These are phyloP conservation scores for Pythium diclinum DNA, from an alignment of 352 stramenopile species.

Conservation along the genomic window DNA sequence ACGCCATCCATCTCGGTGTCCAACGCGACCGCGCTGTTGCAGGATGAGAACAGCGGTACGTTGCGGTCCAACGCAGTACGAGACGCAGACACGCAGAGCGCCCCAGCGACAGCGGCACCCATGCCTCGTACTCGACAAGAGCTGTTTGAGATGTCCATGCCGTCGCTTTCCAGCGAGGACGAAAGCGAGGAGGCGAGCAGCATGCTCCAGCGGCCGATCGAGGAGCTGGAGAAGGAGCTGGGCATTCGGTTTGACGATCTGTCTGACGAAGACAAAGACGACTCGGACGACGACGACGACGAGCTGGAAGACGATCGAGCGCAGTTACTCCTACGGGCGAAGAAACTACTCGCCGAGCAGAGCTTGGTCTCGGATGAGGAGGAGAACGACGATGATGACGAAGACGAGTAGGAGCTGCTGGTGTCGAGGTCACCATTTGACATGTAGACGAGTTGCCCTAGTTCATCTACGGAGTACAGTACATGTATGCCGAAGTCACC, in stretches of 20 bases:
- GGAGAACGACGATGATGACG: slow-evolving; percentile 30
- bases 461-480: too few relatives aligned
- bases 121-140: neutral
- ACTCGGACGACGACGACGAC: slow-evolving; percentile 35
- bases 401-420: slow-evolving; percentile 12
- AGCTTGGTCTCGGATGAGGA: slow-evolving; percentile 30
- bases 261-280: slow-evolving; percentile 57
- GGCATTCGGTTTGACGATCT: slow-evolving; percentile 63
- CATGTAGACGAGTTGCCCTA: neutral
- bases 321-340: slow-evolving; percentile 22
- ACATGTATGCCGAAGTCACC: too few relatives aligned
- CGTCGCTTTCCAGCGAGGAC: slow-evolving; percentile 23
- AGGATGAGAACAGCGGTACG: slow-evolving; percentile 8
- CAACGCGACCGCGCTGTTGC: slow-evolving; percentile 12
- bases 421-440: neutral
- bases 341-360: slow-evolving; percentile 26
- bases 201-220: slow-evolving; percentile 61
- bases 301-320: slow-evolving; percentile 30
- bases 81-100: neutral
- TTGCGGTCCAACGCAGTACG: neutral
- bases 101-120: neutral
- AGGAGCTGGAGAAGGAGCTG: slow-evolving; percentile 65
- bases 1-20: slow-evolving; percentile 10
- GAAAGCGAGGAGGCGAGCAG: slow-evolving; percentile 27
- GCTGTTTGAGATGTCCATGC: slow-evolving; percentile 6